Base-by-base conservation (phyloP, 2,329 filamentous ascomycete species). In the Aspergillus sojae region DNA sequence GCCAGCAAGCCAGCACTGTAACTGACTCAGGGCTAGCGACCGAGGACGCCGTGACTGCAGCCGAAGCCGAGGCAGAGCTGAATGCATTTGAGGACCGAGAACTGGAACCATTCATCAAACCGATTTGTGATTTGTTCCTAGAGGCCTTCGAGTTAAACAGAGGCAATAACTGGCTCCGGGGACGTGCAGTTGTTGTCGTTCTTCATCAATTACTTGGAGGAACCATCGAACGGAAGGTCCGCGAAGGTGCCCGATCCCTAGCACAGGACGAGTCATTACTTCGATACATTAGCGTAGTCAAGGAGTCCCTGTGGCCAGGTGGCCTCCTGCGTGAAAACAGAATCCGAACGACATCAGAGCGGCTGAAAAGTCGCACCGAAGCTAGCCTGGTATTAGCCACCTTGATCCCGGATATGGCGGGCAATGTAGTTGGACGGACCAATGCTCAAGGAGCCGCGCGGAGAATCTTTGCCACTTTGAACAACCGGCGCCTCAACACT, bases 121-220 rank as follows among this genome's bases (percentile, higher is more conserved):
- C 95, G 4, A 97, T 99, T 65, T 97, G 94, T 78, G 95, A 99
- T 77, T 89, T 99, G 64, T 99, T 99, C 79, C 86, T 99, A 19
- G 95, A 99, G 75, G 88, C 93, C 0, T 99, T 99, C 74, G 94
- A 97, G 74, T 85, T 99, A 45, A 96, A 97, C 77, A 89, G 91
- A 65, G 94, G 94, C 46, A 97, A 96, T 78, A 98, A 96, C 77
- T 99, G 95, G 96, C 87, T 99, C 4, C 91, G 96, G 46, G 96
- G 95, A 0, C 89, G 95, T 26, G 95, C 95, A 0, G 95, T 98
- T 1, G 94, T 99, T 5, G 93, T 99, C 11, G 94, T 99, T 2
- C 84, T 99, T 23, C 95, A 99, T 74, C 95, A 99, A 77, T 86
- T 99, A 6, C 88, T 99, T 1, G 95, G 95, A 16, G 94, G 95